These are phyloP conservation scores for Acanthamoeba lenticulata DNA, from an alignment of 208 protist genomes.

Conservation along the genomic window DNA sequence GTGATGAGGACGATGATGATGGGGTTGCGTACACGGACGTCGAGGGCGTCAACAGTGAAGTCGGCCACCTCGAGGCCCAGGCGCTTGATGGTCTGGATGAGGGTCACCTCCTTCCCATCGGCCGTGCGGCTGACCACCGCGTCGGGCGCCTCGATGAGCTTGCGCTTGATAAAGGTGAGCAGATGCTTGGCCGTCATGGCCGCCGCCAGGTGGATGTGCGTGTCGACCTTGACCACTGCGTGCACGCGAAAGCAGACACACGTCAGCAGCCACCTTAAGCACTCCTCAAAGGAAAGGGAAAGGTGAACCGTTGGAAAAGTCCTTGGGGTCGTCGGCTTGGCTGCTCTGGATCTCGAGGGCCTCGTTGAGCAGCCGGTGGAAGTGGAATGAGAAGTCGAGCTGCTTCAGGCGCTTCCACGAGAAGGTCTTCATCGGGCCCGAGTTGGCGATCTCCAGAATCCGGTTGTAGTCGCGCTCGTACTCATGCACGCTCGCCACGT, in stretches of 20 bases:
- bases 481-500: conserved; percentile 9
- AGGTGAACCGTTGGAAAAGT: conserved; percentile 80
- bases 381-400: conserved; percentile 83
- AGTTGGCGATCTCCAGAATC: conserved; percentile 52
- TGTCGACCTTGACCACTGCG: conserved; percentile 97
- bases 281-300: too few species aligned
- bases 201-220: conserved; percentile 96
- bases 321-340: conserved; percentile 89
- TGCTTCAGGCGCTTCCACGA: conserved; percentile 52
- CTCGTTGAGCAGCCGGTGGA: conserved; percentile 95
- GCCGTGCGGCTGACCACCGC: conserved; percentile 87
- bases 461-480: conserved; percentile 43
- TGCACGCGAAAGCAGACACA: conserved; percentile 95
- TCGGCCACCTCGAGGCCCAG: conserved; percentile 85
- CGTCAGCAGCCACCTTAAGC: too few species aligned
- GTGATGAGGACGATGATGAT: background rate
- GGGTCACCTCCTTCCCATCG: conserved; percentile 85
- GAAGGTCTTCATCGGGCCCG: conserved; percentile 63
- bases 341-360: conserved; percentile 89
- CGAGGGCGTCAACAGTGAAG: conserved; percentile 96
- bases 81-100: conserved; percentile 83
- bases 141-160: conserved; percentile 91
- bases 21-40: conserved; percentile 70
- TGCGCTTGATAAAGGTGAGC: conserved; percentile 94
- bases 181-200: conserved; percentile 95